A percentile compares a stretch with the other conserved stretches of the same genome.
phyloP scores from a whole-genome alignment of 75 land plant species.

The Isoetes taiwanensis region DNA sequence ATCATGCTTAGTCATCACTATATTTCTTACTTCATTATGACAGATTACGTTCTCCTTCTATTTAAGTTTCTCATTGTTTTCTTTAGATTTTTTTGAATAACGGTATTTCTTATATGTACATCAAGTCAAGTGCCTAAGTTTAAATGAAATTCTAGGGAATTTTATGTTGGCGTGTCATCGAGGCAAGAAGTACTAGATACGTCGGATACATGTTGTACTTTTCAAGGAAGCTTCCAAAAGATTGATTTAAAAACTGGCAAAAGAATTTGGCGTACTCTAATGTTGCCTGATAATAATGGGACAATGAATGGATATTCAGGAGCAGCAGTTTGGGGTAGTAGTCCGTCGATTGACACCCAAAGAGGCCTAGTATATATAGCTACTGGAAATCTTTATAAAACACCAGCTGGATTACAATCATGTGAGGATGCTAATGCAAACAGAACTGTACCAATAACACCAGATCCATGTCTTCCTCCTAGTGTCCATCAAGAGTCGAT shows the following conservation, averaged over 20 bases:
- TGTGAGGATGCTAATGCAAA: conserved; percentile 24
- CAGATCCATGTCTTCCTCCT: conserved; percentile 24
- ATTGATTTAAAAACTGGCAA: conserved; percentile 20
- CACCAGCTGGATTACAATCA: conserved; percentile 15
- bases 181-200: conserved; percentile 6
- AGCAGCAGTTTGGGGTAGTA: conserved; percentile 44
- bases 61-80: no score
- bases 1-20: no score
- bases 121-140: no score
- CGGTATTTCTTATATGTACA: no score
- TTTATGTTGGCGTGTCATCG: conserved; percentile 34
- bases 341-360: conserved; percentile 31
- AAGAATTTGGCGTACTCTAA: conserved; percentile 28
- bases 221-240: conserved; percentile 33
- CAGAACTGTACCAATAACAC: conserved; percentile 11
- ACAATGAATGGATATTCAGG: conserved; percentile 18
- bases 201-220: conserved; percentile 14
- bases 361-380: conserved; percentile 29
- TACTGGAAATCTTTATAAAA: conserved; percentile 32
- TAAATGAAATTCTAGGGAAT: conserved; percentile 14
- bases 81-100: no score
- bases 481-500: conserved; percentile 23
- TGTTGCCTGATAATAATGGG: conserved; percentile 29
- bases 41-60: no score
- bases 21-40: no score